Evolutionary conservation across 2,329 filamentous ascomycete species (phyloP), one percentile per base, ranked within the genome.

Genomic region (Ceratocystis harringtonii): DNA sequence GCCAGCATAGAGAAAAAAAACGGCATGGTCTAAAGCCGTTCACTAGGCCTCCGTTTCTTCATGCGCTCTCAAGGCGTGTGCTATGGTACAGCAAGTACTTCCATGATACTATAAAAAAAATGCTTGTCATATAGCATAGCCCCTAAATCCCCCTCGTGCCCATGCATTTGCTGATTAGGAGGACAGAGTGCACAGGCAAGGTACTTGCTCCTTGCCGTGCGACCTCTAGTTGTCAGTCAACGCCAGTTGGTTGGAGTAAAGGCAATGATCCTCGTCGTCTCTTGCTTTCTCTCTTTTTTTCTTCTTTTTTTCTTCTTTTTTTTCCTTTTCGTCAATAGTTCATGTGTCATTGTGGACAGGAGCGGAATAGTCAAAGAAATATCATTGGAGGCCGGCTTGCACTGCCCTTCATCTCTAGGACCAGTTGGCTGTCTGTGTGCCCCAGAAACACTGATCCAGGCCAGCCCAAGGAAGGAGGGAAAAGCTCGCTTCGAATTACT

Each of bases 251-350:
- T 3, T 12, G 36, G 10, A 41, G 25, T 36, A 30, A 32, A 58
- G 55, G 28, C 55, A 58, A 58, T 58, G 55, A 58, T 58, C 55
- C 55, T n/a, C 55, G 55, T 17, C 55, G 8, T n/a, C 55, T 19
- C 36, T 41, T 41, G 32, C 10, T 36, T 36, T 41, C 36, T 12
- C 3, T 41, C 28, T 36, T 58, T 19, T 3, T 30, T 8, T 41
- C 12, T 41, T 15, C 4, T 15, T 19, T 7, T 3, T 19, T 8
- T 36, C 10, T 36, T 12, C 10, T 15, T 19, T 7, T 3, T 32
- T 25, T 25, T 25, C 22, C 22, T 25, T 25, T 19, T 36, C 50
- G 22, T 36, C 28, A 19, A 19, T 58, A 19, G 28, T 7, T 5
- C 19, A 58, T 15, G 5, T 10, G 17, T 36, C 32, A 15, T 12